Evolutionary conservation across 2,329 filamentous ascomycete genomes (phyloP).

Genomic region (Thyridium curvatum): DNA sequence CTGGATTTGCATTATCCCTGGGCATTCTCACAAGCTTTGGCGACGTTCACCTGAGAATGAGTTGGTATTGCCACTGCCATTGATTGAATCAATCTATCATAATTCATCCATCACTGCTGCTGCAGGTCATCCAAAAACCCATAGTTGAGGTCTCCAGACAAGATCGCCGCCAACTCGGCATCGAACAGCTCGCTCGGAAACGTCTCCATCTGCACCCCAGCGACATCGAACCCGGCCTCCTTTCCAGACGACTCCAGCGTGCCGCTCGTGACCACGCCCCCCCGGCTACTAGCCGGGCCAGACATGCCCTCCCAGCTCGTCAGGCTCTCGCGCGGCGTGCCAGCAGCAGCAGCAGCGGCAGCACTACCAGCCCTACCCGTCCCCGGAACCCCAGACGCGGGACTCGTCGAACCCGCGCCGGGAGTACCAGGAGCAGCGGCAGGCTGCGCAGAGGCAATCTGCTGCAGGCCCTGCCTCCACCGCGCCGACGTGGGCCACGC

Average conservation of each 20-base stretch:
- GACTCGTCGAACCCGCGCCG: neutral
- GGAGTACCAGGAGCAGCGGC: neutral
- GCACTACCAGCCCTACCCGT: neutral
- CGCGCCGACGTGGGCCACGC: conserved; percentile 13
- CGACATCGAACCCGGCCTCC: neutral
- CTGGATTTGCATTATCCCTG: too few relatives aligned
- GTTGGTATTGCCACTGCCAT: too few relatives aligned
- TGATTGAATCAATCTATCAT: too few relatives aligned
- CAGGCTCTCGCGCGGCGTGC: too few relatives aligned
- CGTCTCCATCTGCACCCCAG: conserved; percentile 3
- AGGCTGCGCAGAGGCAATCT: conserved; percentile 9
- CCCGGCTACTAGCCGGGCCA: too few relatives aligned
- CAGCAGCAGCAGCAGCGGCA: too few relatives aligned
- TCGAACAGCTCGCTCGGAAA: conserved; percentile 13
- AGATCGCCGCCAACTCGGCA: conserved; percentile 12
- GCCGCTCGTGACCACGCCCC: too few relatives aligned
- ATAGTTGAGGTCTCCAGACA: conserved; percentile 12
- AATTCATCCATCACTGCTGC: too few relatives aligned
- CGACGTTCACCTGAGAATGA: too few relatives aligned
- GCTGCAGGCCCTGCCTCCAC: conserved; percentile 13
- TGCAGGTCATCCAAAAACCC: conserved; percentile 6
- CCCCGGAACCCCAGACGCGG: conserved; percentile 2
- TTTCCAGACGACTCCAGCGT: conserved; percentile 3
- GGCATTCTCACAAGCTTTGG: too few relatives aligned
- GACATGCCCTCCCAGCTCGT: too few relatives aligned